Evolutionary conservation across 1,284 basidiomycete species (phyloP), one percentile per base, ranked within the genome.

Genomic region (Flammula alnicola): DNA sequence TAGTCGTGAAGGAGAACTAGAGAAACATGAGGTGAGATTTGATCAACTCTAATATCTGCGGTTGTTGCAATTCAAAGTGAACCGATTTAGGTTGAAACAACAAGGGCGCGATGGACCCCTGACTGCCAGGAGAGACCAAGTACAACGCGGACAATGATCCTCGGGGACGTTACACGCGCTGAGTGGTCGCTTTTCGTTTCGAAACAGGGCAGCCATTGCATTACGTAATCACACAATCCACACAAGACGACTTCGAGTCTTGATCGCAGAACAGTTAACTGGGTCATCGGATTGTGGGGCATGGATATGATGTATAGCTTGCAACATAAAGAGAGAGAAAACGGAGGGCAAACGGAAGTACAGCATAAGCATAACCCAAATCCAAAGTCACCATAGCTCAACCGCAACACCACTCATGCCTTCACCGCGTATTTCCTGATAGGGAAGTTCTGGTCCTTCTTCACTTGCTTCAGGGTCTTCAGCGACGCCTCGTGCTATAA

Each of bases 361-460:
- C 51, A 57, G 56, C 57, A 59, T 54, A 56, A 47, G 52, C 59
- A 51, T 52, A 56, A 46, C 44, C 47, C 55, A 58, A 52, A 57
- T 50, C 48, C 45, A 45, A 51, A 42, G 50, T 55, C 49, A 52
- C 41, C 47, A 47, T 46, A 45, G 26, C 45, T 45, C 51, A 43
- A 43, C 37, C 47, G 35, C 38, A 36, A 43, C 52, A 59, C 53
- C 59, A 52, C 66, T 83, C 72, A 88, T 79, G 89, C 90, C 79
- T 88, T 91, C 64, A 93, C 84, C 46, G 91, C 91, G 68, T 88
- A 92, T 74, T 88, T 91, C 68, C 90, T 79, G 64, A 76, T 68
- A 20, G 93, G 93, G 83, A 98, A 98, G 81, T 97, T 95, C 66
- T 84, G 81, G 58, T 93, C 87, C 81, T 90, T 93, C 90, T 98